Evolutionary conservation across 176 grass and related monocot genomes (phyloP).

Genomic region (Cenchrus fungigraminus): DNA sequence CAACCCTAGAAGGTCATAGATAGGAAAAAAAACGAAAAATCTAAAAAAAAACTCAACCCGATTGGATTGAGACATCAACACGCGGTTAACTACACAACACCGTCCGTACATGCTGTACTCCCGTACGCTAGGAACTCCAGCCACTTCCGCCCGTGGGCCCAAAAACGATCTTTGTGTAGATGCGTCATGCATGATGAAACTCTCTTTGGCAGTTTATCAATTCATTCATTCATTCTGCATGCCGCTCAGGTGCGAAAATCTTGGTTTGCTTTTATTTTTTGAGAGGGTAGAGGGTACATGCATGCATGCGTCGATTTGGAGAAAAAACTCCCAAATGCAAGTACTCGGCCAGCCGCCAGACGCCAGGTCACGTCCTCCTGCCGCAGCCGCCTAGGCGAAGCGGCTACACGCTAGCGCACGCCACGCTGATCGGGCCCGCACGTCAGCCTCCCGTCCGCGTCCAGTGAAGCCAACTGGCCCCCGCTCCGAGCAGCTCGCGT

Average conservation of each 20-base stretch:
- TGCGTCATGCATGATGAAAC: constrained; percentile 35
- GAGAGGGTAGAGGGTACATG: too few relatives aligned
- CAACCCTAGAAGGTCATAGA: too few relatives aligned
- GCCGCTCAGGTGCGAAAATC: background rate
- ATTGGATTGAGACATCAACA: too few relatives aligned
- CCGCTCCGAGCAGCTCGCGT: background rate
- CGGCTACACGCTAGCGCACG: background rate
- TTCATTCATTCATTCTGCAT: background rate
- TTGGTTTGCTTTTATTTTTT: too few relatives aligned
- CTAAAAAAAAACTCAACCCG: too few relatives aligned
- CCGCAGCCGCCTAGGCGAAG: background rate
- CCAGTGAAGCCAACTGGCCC: background rate
- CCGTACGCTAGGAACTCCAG: too few relatives aligned
- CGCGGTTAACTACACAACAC: too few relatives aligned
- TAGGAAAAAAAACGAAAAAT: too few relatives aligned
- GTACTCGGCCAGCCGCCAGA: too few relatives aligned
- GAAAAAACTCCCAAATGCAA: background rate
- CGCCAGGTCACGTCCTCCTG: background rate
- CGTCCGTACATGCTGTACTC: too few relatives aligned
- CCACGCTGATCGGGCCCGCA: background rate
- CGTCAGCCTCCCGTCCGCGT: background rate
- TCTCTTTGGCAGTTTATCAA: background rate
- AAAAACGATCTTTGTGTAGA: background rate
- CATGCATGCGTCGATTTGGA: background rate
- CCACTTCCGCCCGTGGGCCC: background rate